Evolutionary conservation across 371 early-diverging fungal genomes (phyloP).

Genomic region (Mucor irregularis): DNA sequence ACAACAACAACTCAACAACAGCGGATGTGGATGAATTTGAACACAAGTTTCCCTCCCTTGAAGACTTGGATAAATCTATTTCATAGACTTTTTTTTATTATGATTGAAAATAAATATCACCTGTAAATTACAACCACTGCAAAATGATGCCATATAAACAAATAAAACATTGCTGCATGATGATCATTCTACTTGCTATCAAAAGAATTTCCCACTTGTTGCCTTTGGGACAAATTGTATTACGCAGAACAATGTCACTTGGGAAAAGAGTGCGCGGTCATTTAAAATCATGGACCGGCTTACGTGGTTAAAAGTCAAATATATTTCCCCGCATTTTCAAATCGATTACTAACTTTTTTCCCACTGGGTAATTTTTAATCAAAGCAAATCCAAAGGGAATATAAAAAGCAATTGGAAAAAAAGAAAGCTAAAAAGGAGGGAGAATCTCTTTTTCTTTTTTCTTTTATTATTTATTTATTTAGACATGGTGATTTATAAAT

Average conservation of each 20-base stretch:
- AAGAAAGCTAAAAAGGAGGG: neutral
- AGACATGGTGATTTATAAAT: constrained; percentile 38
- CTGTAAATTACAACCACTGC: neutral
- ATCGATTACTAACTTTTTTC: constrained; percentile 13
- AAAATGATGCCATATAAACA: too few relatives aligned
- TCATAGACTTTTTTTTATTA: constrained; percentile 1
- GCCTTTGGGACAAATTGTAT: too few relatives aligned
- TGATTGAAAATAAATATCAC: too few relatives aligned
- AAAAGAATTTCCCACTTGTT: too few relatives aligned
- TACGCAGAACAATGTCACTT: too few relatives aligned
- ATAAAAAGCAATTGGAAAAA: neutral
- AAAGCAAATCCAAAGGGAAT: neutral
- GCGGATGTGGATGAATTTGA: constrained; percentile 44
- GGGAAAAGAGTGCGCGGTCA: neutral
- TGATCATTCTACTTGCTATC: too few relatives aligned
- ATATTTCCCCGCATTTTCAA: constrained; percentile 9
- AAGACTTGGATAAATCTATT: constrained; percentile 29
- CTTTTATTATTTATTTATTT: neutral
- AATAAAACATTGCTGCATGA: too few relatives aligned
- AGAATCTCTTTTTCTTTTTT: neutral
- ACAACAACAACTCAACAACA: too few relatives aligned
- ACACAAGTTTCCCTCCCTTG: constrained; percentile 38
- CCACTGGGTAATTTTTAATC: constrained; percentile 7
- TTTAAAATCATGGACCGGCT: neutral
- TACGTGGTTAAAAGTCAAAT: neutral